Percentiles rank a stretch among this genome's conserved stretches.
Evolutionary conservation across 1,284 basidiomycete genomes (phyloP).

Genomic region (Trametes versicolor): DNA sequence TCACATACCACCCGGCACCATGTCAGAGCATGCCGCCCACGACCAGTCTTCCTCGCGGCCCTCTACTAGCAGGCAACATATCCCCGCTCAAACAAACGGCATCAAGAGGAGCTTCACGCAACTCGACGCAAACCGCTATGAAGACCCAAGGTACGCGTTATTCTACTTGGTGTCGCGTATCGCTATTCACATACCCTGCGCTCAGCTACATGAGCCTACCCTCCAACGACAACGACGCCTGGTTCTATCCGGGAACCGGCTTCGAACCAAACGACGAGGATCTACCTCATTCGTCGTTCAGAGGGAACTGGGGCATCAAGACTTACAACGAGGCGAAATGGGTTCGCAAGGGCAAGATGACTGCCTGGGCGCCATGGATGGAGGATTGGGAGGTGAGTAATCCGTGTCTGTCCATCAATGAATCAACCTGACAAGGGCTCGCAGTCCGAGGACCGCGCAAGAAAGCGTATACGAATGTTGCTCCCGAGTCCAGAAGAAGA

Average conservation of each 20-base stretch:
- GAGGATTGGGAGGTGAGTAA: constrained; percentile 82
- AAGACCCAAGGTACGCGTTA: constrained; percentile 41
- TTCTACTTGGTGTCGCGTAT: no score
- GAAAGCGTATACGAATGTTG: constrained; percentile 77
- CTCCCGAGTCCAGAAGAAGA: constrained; percentile 57
- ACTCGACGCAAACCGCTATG: constrained; percentile 44
- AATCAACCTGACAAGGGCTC: constrained; percentile 1
- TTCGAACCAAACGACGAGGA: constrained; percentile 66
- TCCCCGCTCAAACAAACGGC: constrained; percentile 33
- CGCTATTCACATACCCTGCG: background rate
- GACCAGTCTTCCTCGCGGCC: constrained; percentile 42
- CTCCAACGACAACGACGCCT: constrained; percentile 75
- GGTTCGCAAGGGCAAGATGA: constrained; percentile 80
- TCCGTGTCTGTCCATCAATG: constrained; percentile 7
- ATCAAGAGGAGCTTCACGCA: constrained; percentile 40
- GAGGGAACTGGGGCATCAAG: constrained; percentile 87
- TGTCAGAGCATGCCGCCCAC: constrained; percentile 30
- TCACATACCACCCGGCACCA: background rate
- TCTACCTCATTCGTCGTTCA: constrained; percentile 48
- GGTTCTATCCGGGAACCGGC: constrained; percentile 81
- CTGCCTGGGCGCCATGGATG: constrained; percentile 79
- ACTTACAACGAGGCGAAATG: constrained; percentile 73
- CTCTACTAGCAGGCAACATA: constrained; percentile 44
- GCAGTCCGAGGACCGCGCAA: constrained; percentile 81
- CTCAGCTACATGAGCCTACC: constrained; percentile 50